phyloP scores from a whole-genome alignment of 805 yeast species.

The Myxozyma melibiosi region DNA sequence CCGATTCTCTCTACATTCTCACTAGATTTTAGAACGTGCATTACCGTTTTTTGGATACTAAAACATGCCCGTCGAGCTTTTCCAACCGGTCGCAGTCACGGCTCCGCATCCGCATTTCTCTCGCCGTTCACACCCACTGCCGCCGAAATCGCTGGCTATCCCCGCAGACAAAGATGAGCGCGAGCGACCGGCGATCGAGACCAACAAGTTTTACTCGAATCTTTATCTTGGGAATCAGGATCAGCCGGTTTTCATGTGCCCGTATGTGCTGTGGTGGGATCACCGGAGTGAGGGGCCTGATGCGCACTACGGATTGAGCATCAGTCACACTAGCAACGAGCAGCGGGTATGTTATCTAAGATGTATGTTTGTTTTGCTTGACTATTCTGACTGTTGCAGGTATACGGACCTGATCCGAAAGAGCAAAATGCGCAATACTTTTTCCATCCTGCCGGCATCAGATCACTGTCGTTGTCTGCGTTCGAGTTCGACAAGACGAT shows the following conservation, averaged over 20 bases:
- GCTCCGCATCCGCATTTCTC: slow-evolving; percentile 28
- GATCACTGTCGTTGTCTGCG: slow-evolving; percentile 60
- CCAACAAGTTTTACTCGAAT: slow-evolving; percentile 77
- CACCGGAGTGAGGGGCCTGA: slow-evolving; percentile 40
- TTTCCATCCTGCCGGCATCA: slow-evolving; percentile 58
- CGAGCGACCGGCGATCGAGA: slow-evolving; percentile 51
- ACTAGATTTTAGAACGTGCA: not conserved
- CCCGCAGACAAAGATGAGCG: slow-evolving; percentile 8
- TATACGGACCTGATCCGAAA: slow-evolving; percentile 50
- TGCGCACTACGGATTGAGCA: slow-evolving; percentile 57
- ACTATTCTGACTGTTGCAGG: slow-evolving; percentile 21
- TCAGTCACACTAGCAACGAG: slow-evolving; percentile 56
- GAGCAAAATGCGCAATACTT: slow-evolving; percentile 50
- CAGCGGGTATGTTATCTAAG: slow-evolving; percentile 44
- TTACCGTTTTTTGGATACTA: not conserved
- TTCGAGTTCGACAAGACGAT: slow-evolving; percentile 48
- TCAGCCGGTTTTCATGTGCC: slow-evolving; percentile 63
- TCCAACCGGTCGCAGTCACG: slow-evolving; percentile 26
- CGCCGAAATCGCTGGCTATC: slow-evolving; percentile 17
- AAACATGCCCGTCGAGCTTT: slow-evolving; percentile 22
- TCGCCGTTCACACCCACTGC: slow-evolving; percentile 25
- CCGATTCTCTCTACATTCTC: too few relatives aligned
- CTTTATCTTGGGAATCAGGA: slow-evolving; percentile 59
- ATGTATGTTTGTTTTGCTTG: not conserved
- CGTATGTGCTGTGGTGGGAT: slow-evolving; percentile 65